These are phyloP conservation scores for Suillus alpinus DNA, from an alignment of 768 basidiomycete genomes.

Conservation along the genomic window DNA sequence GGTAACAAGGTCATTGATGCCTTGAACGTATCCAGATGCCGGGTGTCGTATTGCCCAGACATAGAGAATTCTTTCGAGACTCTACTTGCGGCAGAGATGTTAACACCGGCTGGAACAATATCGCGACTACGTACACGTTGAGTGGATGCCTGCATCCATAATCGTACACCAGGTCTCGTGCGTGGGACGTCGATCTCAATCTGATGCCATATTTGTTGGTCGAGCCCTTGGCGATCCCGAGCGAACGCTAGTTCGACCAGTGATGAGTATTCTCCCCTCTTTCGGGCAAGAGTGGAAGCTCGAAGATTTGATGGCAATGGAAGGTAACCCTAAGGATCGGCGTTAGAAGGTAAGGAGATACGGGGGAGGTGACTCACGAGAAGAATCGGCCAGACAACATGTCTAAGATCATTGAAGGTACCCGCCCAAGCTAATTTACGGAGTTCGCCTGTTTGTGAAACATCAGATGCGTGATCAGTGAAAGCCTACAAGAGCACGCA, in stretches of 20 bases:
- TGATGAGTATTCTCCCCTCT: constrained; percentile 88
- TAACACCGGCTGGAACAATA: background rate
- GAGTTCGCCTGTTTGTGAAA: constrained; percentile 57
- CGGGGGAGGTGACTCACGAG: constrained; percentile 52
- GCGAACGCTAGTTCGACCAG: constrained; percentile 89
- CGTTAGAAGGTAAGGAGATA: constrained; percentile 8
- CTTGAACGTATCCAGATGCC: constrained; percentile 97
- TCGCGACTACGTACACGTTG: constrained; percentile 64
- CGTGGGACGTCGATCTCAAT: constrained; percentile 98
- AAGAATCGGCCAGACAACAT: constrained; percentile 91
- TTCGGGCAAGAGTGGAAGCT: constrained; percentile 73
- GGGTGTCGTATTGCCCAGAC: constrained; percentile 99
- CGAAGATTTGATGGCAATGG: constrained; percentile 81
- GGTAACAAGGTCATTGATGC: constrained; percentile 96
- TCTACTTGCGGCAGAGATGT: constrained; percentile 44
- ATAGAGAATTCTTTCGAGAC: constrained; percentile 91
- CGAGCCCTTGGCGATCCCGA: constrained; percentile 78
- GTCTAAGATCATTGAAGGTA: constrained; percentile 82
- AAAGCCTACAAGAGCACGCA: constrained; percentile 4
- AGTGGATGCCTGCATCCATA: constrained; percentile 90
- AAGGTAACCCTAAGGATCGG: constrained; percentile 75
- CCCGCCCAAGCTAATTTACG: constrained; percentile 95
- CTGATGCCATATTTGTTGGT: constrained; percentile 99
- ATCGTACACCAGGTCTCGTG: constrained; percentile 83
- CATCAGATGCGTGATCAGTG: constrained; percentile 4